Evolutionary conservation across 192 early-diverging fungal species (phyloP).

Genomic region (Backusella westeae): DNA sequence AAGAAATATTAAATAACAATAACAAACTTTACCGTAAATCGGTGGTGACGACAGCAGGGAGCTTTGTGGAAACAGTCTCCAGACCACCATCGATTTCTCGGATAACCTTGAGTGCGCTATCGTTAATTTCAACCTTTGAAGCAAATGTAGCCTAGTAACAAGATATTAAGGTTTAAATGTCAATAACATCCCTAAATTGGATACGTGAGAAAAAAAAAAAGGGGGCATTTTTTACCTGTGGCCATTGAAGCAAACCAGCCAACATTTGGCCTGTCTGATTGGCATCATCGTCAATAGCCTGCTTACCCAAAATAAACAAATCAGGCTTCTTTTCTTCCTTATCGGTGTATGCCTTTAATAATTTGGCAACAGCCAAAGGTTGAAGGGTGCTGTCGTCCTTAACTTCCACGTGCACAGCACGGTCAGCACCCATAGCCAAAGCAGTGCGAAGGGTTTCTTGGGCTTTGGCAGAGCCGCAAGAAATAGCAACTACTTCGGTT

Average conservation of each 20-base stretch:
- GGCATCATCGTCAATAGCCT: constrained; percentile 98
- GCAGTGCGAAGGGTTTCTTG: constrained; percentile 96
- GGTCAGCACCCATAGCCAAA: constrained; percentile 97
- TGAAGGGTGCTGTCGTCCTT: constrained; percentile 72
- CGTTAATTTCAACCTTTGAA: constrained; percentile 84
- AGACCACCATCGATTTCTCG: constrained; percentile 98
- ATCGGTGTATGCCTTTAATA: constrained; percentile 83
- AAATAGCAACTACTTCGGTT: constrained; percentile 83
- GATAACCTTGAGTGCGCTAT: constrained; percentile 73
- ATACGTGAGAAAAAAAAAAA: constrained; percentile 9
- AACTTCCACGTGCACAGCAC: constrained; percentile 89
- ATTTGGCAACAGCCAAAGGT: constrained; percentile 90
- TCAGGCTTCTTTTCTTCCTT: constrained; percentile 83
- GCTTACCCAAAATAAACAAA: constrained; percentile 95
- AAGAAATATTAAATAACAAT: not conserved
- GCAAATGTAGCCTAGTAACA: constrained; percentile 86
- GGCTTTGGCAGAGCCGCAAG: constrained; percentile 84
- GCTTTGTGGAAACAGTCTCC: constrained; percentile 77
- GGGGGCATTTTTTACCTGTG: constrained; percentile 60
- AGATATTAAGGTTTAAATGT: constrained; percentile 10
- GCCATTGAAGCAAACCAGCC: constrained; percentile 90
- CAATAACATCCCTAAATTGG: not conserved
- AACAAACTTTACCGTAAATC: constrained; percentile 72
- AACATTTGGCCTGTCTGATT: constrained; percentile 99
- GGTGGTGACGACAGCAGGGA: constrained; percentile 94